phyloP scores from a whole-genome alignment of 768 basidiomycete genomes.

The Leccinum longicurvipes region DNA sequence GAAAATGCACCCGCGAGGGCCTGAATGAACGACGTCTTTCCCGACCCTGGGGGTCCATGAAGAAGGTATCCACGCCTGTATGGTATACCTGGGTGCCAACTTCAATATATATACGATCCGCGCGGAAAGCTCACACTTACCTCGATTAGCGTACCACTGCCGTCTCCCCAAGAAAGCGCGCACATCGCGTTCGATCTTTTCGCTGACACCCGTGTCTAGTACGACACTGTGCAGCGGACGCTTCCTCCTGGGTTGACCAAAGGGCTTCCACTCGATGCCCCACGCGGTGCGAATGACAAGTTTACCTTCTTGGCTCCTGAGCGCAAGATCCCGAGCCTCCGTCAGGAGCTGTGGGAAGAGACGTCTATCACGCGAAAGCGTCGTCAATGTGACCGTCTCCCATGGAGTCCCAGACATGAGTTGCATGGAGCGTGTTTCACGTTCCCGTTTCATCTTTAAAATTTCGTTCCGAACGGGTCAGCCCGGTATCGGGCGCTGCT shows the following conservation, averaged over 20 bases:
- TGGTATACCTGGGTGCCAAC: constrained; percentile 70
- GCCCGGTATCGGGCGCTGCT: not conserved
- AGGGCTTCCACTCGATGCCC: constrained; percentile 95
- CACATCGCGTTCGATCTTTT: constrained; percentile 78
- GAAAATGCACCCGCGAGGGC: constrained; percentile 88
- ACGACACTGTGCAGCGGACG: constrained; percentile 88
- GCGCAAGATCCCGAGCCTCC: constrained; percentile 88
- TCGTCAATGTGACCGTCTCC: constrained; percentile 95
- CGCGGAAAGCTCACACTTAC: constrained; percentile 40
- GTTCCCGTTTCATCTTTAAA: constrained; percentile 84
- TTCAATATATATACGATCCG: constrained; percentile 5
- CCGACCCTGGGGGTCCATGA: constrained; percentile 95
- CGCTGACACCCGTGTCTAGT: constrained; percentile 75
- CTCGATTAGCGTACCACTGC: constrained; percentile 96
- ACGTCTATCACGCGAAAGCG: constrained; percentile 80
- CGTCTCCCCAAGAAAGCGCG: constrained; percentile 77
- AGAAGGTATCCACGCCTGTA: constrained; percentile 95
- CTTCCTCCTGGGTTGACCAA: constrained; percentile 87
- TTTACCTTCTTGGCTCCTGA: constrained; percentile 86
- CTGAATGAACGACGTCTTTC: constrained; percentile 98
- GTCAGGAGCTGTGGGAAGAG: constrained; percentile 78
- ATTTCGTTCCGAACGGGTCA: not conserved
- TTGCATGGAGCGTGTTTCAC: constrained; percentile 90
- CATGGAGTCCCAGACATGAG: constrained; percentile 90
- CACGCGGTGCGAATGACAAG: constrained; percentile 96